Evolutionary conservation across 805 yeast species (phyloP).

Genomic region (Monosporozyma aquatica): DNA sequence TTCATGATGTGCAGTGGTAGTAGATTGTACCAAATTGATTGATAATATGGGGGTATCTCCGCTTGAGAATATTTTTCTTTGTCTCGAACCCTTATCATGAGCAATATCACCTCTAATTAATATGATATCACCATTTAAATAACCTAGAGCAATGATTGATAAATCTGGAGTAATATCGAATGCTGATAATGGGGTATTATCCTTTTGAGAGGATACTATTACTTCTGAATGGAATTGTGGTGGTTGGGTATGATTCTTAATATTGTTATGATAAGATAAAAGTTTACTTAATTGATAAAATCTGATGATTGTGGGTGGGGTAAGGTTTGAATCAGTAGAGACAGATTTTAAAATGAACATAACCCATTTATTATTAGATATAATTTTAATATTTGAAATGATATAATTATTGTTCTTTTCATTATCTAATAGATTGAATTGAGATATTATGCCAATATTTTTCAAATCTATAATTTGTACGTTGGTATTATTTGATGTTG

Average conservation of each 20-base stretch:
- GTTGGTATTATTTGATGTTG: slow-evolving; percentile 45
- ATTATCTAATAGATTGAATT: slow-evolving; percentile 54
- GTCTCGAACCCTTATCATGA: slow-evolving; percentile 85
- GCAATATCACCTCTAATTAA: slow-evolving; percentile 79
- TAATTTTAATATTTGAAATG: slow-evolving; percentile 46
- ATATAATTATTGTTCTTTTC: slow-evolving; percentile 38
- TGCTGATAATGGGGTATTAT: slow-evolving; percentile 57
- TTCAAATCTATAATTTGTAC: slow-evolving; percentile 47
- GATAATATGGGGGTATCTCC: slow-evolving; percentile 59
- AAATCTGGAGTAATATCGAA: slow-evolving; percentile 19
- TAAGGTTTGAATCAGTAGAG: not conserved
- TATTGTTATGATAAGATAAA: slow-evolving; percentile 13
- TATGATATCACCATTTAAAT: slow-evolving; percentile 60
- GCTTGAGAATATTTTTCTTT: slow-evolving; percentile 60
- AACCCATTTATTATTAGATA: slow-evolving; percentile 27
- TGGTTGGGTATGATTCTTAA: slow-evolving; percentile 4
- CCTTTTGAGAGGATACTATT: slow-evolving; percentile 57
- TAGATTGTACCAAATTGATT: slow-evolving; percentile 54
- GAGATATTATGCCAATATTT: slow-evolving; percentile 37
- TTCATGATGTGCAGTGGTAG: slow-evolving; percentile 34
- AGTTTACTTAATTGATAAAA: slow-evolving; percentile 64
- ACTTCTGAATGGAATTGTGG: slow-evolving; percentile 48
- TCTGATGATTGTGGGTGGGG: slow-evolving; percentile 58
- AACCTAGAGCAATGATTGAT: slow-evolving; percentile 25
- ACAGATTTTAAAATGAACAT: slow-evolving; percentile 42